These are phyloP conservation scores for Alliaria petiolata DNA, from an alignment of 345 rosid genomes.

Conservation along the genomic window DNA sequence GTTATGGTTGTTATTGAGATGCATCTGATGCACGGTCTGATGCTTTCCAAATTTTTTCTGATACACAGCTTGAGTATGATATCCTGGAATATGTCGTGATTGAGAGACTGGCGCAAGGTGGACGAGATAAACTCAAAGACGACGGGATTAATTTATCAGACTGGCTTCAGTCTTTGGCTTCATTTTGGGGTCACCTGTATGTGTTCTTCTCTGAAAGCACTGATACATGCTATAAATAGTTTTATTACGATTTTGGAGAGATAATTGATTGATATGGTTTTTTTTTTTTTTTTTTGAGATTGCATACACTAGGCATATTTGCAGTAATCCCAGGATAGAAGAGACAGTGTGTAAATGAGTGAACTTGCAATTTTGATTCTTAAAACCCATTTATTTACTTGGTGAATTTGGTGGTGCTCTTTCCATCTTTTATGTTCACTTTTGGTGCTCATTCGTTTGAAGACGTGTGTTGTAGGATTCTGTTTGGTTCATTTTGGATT, in stretches of 20 bases:
- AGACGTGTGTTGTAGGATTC: not conserved
- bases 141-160: slow-evolving; percentile 98
- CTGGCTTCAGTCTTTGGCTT: slow-evolving; percentile 99
- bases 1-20: slow-evolving; percentile 8
- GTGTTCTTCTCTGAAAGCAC: slow-evolving; percentile 41
- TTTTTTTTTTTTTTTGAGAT: not conserved
- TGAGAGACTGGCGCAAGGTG: slow-evolving; percentile 90
- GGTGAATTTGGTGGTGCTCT: not conserved
- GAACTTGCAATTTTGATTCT: slow-evolving; percentile 7
- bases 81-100: slow-evolving; percentile 96
- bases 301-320: slow-evolving; percentile 3
- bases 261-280: not conserved
- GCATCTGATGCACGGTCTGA: slow-evolving; percentile 15
- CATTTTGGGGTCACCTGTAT: slow-evolving; percentile 99
- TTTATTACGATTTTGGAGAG: not conserved
- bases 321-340: slow-evolving; percentile 1
- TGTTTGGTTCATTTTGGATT: not conserved
- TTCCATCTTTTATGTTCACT: not conserved
- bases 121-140: slow-evolving; percentile 96
- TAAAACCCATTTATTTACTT: not conserved
- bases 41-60: slow-evolving; percentile 13
- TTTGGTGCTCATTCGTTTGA: not conserved
- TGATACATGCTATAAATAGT: slow-evolving; percentile 1
- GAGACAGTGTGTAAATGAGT: not conserved
- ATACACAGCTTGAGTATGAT: slow-evolving; percentile 91